Base-by-base conservation (phyloP, 2,329 filamentous ascomycete species). In the Aspergillus sp. region DNA sequence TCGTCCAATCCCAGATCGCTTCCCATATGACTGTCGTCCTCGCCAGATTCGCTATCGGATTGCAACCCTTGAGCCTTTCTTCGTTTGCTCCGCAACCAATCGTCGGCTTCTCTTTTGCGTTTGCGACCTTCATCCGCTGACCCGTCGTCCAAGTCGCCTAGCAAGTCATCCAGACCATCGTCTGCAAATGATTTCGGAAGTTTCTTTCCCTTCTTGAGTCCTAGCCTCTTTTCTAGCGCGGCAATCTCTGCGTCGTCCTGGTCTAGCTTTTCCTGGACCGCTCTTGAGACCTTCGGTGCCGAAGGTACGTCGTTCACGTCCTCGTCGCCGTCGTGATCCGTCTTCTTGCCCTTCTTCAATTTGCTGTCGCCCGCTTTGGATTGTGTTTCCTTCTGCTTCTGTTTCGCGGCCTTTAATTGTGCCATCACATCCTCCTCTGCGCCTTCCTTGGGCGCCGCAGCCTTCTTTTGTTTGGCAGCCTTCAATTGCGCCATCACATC, bases 191-290 rank as follows among this genome's bases (percentile, higher is more conserved):
- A 82, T 65, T 90, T 89, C 0, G 88, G 87, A 5, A 91, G 75
- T 32, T 85, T 88, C 70, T 92, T 96, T 61, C 89, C 89, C 24
- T 87, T 86, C 71, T 88, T 91, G 6, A 97, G 83, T 0, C 95
- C 94, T 3, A 99, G 79, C 70, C 91, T 96, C 74, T 89, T 92
- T 78, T 99, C 95, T 32, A 97, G 80, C 2, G 87, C 87, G 20
- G 89, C 88, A 66, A 99, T 98, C 67, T 96, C 92, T 2, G 87
- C 90, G 69, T 98, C 92, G 59, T 99, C 94, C 62, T 91, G 82
- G 0, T 85, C 87, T 4, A 97, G 79, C 66, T 85, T 86, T 3
- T 88, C 84, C 69, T 83, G 85, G n/a, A 87, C 79, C 0, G 67
- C 68, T 60, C 69, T 71, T 0, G 79, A 74, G 24, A 76, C 55